Base-by-base conservation (phyloP, 768 basidiomycete species). In the Fomitopsis serialis region DNA sequence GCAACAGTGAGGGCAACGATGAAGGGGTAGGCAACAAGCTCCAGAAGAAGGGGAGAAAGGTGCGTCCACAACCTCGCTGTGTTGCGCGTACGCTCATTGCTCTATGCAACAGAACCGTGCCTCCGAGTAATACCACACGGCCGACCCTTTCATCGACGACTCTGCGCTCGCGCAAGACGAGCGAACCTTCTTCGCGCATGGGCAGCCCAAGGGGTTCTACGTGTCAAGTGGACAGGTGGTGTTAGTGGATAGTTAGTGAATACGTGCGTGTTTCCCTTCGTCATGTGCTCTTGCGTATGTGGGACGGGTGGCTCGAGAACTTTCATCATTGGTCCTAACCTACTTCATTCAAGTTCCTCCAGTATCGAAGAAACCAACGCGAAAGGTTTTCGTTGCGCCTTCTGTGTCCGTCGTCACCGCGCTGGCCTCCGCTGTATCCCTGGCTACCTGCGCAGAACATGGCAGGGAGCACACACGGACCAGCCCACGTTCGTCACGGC, bases 81-180 rank as follows among this genome's bases (percentile, higher is more conserved):
- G 34, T 25, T 52, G 46, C 34, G 32, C 17, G 24, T 54, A 43
- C 42, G 24, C 45, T 4, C 44, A 50, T 52, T 27, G 62, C 44
- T 32, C 44, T 19, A 58, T 77, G 73, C 73, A 76, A 62, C 62
- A 68, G 67, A 84, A 82, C 64, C 79, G 74, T 53, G 74, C 75
- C 0, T 71, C 81, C 21, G 90, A 89, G 64, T 91, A 93, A 62
- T 99, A 99, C 75, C 96, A 99, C 72, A 75, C 85, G 19, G 72
- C 77, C 0, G 97, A 99, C 71, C 89, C 92, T 0, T 98, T 98
- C 73, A 97, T 99, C 65, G 97, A 99, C 75, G 97, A 99, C 70
- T 92, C 92, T 1, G 96, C 98, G 65, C 75, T 96, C 52, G 85
- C 82, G 23, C 72, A 95, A 44, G 95, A 98, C 72, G 85, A 95